Base-by-base conservation (phyloP, 176 grass and related monocot species). In the Tillandsia fasciculata region DNA sequence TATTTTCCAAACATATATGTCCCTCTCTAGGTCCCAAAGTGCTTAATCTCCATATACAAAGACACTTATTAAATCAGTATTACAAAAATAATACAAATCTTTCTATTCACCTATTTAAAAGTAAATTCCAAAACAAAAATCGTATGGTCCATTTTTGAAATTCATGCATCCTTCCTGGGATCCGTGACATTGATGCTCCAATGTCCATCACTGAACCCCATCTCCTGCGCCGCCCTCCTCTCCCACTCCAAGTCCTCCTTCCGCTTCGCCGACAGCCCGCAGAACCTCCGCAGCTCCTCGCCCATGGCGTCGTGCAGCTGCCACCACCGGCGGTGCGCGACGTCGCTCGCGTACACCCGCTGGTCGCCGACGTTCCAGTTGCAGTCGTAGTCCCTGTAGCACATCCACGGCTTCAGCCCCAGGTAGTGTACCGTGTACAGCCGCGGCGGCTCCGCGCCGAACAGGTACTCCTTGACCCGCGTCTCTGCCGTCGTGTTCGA, bases 351-450 rank as follows among this genome's bases (percentile, higher is more conserved):
- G 67, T 97, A 97, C 42, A 87, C 84, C 8, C 89, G 50, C 82
- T 90, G 93, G 78, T 92, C 79, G 3, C 10, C 79, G 15, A 85
- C 64, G 82, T 90, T 87, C 93, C 89, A 97, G 82, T 97, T 97
- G 79, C 93, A 97, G 77, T 97, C 93, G 83, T 92, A 90, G 76
- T 92, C 93, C 24, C 89, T 53, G 84, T 90, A 87, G 73, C 93
- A 97, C 86, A 81, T 22, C 93, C 93, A 97, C 0, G 93, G 93
- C 85, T 97, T 97, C 65, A 92, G 22, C 10, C 93, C 93, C 0
- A 97, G 86, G 82, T 90, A 97, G 71, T 97, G 93, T 12, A 97
- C 70, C 0, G 89, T 69, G 79, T 88, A 92, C 53, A 92, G 67
- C 83, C 78, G 70, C 6, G 93, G 42, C 47, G 93, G 86, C 0